phyloP scores from a whole-genome alignment of 495 filamentous ascomycete genomes.

The Penicillium verhagenii region DNA sequence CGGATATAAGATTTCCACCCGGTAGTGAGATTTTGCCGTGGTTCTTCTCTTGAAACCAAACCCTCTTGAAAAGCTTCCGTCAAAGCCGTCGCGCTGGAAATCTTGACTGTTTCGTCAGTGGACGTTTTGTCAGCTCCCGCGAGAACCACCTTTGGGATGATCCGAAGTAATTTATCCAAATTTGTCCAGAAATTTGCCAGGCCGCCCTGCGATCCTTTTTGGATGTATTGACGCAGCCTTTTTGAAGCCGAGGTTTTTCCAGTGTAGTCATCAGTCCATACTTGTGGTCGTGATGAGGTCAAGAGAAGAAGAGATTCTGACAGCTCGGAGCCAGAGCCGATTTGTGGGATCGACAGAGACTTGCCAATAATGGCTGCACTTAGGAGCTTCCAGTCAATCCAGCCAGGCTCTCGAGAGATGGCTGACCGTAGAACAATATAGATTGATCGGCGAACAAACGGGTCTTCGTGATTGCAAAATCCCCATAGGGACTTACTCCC shows the following conservation, averaged over 20 bases:
- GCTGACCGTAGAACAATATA: constrained; percentile 65
- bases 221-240: constrained; percentile 69
- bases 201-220: constrained; percentile 77
- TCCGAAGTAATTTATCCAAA: constrained; percentile 56
- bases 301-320: constrained; percentile 60
- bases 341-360: constrained; percentile 64
- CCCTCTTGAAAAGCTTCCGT: constrained; percentile 66
- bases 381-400: constrained; percentile 61
- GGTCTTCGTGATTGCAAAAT: constrained; percentile 64
- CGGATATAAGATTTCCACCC: constrained; percentile 76
- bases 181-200: constrained; percentile 68
- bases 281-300: constrained; percentile 59
- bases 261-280: constrained; percentile 71
- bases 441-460: constrained; percentile 66
- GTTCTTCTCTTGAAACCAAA: constrained; percentile 70
- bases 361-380: constrained; percentile 67
- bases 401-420: constrained; percentile 56
- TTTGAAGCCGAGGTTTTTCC: constrained; percentile 64
- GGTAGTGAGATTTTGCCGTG: constrained; percentile 56
- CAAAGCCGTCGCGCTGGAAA: constrained; percentile 40
- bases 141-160: constrained; percentile 56
- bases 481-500: constrained; percentile 70
- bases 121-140: constrained; percentile 49
- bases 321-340: constrained; percentile 69
- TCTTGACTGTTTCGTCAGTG: constrained; percentile 18